Evolutionary conservation across 2,329 filamentous ascomycete species (phyloP), one percentile per base, ranked within the genome.

Genomic region (Zymoseptoria brevis): DNA sequence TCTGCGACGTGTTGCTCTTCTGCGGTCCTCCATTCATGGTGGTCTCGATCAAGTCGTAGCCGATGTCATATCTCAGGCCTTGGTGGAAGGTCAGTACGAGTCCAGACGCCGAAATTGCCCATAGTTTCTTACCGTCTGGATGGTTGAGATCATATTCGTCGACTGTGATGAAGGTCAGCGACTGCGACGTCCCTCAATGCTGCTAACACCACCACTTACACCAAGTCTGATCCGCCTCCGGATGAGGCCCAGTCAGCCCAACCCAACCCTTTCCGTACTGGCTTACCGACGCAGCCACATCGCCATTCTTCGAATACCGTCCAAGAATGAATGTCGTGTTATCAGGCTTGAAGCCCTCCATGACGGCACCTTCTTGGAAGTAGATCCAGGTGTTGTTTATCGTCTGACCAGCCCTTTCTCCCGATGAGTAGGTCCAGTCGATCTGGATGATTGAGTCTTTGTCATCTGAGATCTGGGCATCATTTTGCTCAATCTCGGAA

Each of bases 361-460:
- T 62, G 22, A 59, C 59, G 9, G 63, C 56, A 9, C 65, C 63
- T 45, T 65, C 62, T 51, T 67, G 65, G 50, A 67, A 67, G 50
- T 64, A 67, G 54, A 64, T 49, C 65, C 65, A 67, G 11, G 62
- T 55, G 22, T 61, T 60, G 19, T 57, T 55, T 16, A 55, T 59
- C 4, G 58, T 63, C 19, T 56, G 45, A 16, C 64, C 62, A 4
- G 24, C 29, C 11, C 60, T 62, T 9, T 48, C 41, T 2, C 64
- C 64, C 1, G 59, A 54, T 19, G 59, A 57, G 49, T 61, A 67
- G 3, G 53, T 62, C 65, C 63, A 67, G 29, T 67, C 64, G 8
- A 67, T 59, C 57, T 66, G 63, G 13, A 67, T 66, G 22, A 67
- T 49, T 5, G 65, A 62, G 26, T 67, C 65, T 19, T 59, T 52